A percentile compares a stretch with the other conserved stretches of the same genome.
Conservation (phyloP, 2,329 filamentous ascomycete genomes). For the Eurotiales sp. region DNA sequence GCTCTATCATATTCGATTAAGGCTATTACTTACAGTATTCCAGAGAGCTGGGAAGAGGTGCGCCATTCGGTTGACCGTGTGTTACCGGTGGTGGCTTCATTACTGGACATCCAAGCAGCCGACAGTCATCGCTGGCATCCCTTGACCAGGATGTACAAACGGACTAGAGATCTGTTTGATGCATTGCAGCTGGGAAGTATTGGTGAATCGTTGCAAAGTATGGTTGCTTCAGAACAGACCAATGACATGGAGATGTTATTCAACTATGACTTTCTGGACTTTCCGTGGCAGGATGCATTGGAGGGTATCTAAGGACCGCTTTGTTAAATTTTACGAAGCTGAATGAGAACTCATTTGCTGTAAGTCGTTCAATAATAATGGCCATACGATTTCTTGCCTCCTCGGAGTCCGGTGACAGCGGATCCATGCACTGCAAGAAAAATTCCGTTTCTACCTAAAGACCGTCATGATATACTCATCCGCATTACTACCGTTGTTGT, state of each 20-base stretch:
- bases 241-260: neutral
- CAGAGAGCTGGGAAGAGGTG: neutral
- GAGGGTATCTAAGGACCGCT: neutral
- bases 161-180: neutral
- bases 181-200: neutral
- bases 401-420: no score
- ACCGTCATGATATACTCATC: no score
- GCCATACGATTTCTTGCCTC: no score
- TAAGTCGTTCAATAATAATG: no score
- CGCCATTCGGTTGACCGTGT: neutral
- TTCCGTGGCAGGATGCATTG: conserved; percentile 1
- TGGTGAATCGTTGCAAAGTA: neutral
- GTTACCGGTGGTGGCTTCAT: neutral
- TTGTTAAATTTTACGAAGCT: no score
- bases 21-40: neutral
- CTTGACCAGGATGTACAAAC: neutral
- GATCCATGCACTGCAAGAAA: no score
- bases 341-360: no score
- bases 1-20: neutral
- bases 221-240: neutral
- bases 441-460: no score
- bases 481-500: no score
- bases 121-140: neutral
- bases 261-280: neutral
- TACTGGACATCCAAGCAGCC: neutral